Conservation (phyloP, 192 early-diverging fungal species). For the Diversispora epigaea region DNA sequence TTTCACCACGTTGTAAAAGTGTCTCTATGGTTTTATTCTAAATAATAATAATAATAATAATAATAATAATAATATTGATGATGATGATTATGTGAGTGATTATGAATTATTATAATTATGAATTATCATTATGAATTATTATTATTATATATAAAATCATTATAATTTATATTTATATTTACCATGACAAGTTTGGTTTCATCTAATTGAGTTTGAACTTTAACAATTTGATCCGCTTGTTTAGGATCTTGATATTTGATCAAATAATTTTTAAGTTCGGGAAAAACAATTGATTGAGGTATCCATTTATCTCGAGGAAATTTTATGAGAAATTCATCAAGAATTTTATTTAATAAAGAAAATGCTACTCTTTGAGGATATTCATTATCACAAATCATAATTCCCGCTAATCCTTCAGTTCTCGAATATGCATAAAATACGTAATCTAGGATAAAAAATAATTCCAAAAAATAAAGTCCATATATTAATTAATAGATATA, state of each 20-base stretch:
- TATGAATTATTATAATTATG: not conserved
- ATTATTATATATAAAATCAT: not conserved
- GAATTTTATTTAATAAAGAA: conserved; percentile 76
- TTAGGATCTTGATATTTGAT: conserved; percentile 89
- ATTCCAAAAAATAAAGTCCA: not conserved
- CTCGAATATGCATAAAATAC: conserved; percentile 79
- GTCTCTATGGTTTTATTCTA: conserved; percentile 75
- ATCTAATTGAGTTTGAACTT: conserved; percentile 93
- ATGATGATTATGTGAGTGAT: too few relatives aligned
- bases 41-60: not conserved
- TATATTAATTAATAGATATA: not conserved
- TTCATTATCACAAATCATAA: conserved; percentile 81
- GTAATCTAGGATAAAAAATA: conserved; percentile 56
- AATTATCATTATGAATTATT: too few relatives aligned
- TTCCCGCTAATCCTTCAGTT: conserved; percentile 66
- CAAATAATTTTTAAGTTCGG: conserved; percentile 72
- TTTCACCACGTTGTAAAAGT: conserved; percentile 84
- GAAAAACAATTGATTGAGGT: conserved; percentile 51
- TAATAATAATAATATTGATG: not conserved
- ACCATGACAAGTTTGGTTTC: conserved; percentile 94
- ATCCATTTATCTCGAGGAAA: conserved; percentile 51
- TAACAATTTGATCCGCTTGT: conserved; percentile 86
- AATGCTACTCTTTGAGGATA: conserved; percentile 91
- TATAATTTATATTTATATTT: conserved; percentile 22
- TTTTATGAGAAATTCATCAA: conserved; percentile 80